These are phyloP conservation scores for Verticillium isaacii DNA, from an alignment of 2,329 filamentous ascomycete genomes.

Conservation along the genomic window DNA sequence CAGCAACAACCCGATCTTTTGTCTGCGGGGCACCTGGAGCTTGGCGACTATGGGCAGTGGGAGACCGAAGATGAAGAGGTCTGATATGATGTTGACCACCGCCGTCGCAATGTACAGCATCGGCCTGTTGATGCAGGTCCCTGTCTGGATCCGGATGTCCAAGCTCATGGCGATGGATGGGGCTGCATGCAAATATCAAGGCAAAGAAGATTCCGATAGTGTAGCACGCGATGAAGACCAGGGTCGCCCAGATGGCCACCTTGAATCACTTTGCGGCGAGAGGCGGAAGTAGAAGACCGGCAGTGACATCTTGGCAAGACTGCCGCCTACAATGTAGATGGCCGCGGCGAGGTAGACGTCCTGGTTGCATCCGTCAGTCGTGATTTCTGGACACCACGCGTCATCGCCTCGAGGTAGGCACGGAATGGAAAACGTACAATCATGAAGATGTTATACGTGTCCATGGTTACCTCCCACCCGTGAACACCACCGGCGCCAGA, in stretches of 20 bases:
- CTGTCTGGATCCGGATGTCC: constrained; percentile 22
- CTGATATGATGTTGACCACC: constrained; percentile 40
- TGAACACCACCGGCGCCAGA: constrained; percentile 12
- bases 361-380: not conserved
- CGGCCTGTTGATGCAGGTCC: constrained; percentile 37
- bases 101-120: constrained; percentile 44
- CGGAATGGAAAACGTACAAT: constrained; percentile 6
- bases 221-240: constrained; percentile 24
- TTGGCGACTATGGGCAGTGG: constrained; percentile 40
- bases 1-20: constrained; percentile 32
- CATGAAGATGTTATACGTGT: constrained; percentile 5
- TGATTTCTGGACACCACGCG: too few species aligned
- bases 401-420: too few species aligned
- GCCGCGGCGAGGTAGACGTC: constrained; percentile 16
- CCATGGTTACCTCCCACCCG: constrained; percentile 12
- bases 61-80: constrained; percentile 39
- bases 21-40: constrained; percentile 40
- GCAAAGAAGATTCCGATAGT: constrained; percentile 26
- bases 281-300: constrained; percentile 32
- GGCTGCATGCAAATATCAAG: constrained; percentile 30
- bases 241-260: constrained; percentile 20
- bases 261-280: constrained; percentile 28
- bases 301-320: constrained; percentile 31
- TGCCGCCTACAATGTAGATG: constrained; percentile 27
- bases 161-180: constrained; percentile 25